phyloP scores from a whole-genome alignment of 1,284 basidiomycete species.

The Flammula alnicola region DNA sequence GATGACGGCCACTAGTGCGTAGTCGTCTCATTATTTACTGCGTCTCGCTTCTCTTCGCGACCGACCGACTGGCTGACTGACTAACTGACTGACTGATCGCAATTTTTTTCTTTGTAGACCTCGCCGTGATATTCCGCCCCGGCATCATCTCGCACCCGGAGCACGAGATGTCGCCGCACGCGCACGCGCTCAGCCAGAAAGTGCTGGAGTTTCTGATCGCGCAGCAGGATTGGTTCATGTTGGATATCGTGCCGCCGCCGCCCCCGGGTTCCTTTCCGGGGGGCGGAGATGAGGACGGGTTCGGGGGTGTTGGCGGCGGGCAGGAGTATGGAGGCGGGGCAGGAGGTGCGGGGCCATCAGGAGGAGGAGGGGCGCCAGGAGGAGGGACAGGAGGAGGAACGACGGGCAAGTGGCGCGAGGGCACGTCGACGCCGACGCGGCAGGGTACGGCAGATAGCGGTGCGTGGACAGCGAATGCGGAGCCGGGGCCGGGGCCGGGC shows the following conservation, averaged over 20 bases:
- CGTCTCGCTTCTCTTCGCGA: conserved; percentile 5
- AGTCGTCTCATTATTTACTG: conserved; percentile 4
- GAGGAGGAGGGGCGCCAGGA: conserved; percentile 3
- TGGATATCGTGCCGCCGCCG: conserved; percentile 74
- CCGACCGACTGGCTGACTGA: too few relatives aligned
- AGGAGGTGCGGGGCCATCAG: conserved; percentile 7
- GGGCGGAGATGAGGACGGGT: conserved; percentile 8
- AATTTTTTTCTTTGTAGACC: conserved; percentile 55
- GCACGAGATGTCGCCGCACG: conserved; percentile 81
- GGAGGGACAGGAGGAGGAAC: conserved; percentile 6
- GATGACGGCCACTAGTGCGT: conserved; percentile 93
- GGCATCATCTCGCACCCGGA: conserved; percentile 88
- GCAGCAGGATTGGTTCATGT: conserved; percentile 85
- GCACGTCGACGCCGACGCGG: conserved; percentile 13
- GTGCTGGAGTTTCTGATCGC: conserved; percentile 96
- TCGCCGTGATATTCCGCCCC: conserved; percentile 94
- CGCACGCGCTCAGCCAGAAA: conserved; percentile 86
- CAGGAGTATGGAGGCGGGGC: conserved; percentile 5
- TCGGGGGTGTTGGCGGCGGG: conserved; percentile 12
- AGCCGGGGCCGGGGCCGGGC: conserved; percentile 14
- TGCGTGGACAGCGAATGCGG: conserved; percentile 15
- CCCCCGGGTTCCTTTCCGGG: conserved; percentile 11
- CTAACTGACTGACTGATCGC: too few relatives aligned
- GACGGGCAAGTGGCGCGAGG: conserved; percentile 19
- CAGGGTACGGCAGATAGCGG: conserved; percentile 17